Evolutionary conservation across 129 eudicot genomes (phyloP), one percentile per base, ranked within the genome.

Genomic region (Flaveria trinervia): DNA sequence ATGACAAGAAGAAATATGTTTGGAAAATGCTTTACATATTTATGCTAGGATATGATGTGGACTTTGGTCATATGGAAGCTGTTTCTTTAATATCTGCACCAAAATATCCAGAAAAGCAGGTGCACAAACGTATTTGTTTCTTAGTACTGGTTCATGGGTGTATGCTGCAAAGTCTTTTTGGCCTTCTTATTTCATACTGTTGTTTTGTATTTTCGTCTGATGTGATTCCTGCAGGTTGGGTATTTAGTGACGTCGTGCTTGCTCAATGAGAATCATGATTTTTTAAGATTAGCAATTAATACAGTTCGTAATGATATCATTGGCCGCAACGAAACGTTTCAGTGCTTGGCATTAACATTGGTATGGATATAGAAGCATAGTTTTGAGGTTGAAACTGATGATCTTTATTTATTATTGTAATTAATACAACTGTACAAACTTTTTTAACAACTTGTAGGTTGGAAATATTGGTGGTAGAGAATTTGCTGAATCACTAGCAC

Each of bases 1-100:
- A 94, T 72, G 97, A 94, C 65, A 94, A 94, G 87, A 94, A 94
- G 85, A 94, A 94, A 72, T 94, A 94, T 81, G 99, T 94, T 60
- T 94, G 99, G 99, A 91, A 91, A 78, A 94, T 94, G 97, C 97
- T 94, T 78, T 94, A 94, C 86, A 88, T 94, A 69, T 88, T 81
- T 74, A 91, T 94, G 99, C 87, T 91, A 28, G 99, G 99, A 33
- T 94, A 94, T 81, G 99, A 94, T 82, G 99, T 94, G 55, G 99
- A 94, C 77, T 94, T 94, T 83, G 99, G 99, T 77, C 99, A 94
- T 80, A 94, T 94, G 99, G 99, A 94, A 86, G 97, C 99, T 15
- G 97, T 94, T 73, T 94, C 99, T 77, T 77, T 94, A 55, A 91
- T 94, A 68, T 94, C 97, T 73, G 99, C 99, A 30, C 99, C 99